Base-by-base conservation (phyloP, 2,329 filamentous ascomycete species). In the Orbilia javanica region DNA sequence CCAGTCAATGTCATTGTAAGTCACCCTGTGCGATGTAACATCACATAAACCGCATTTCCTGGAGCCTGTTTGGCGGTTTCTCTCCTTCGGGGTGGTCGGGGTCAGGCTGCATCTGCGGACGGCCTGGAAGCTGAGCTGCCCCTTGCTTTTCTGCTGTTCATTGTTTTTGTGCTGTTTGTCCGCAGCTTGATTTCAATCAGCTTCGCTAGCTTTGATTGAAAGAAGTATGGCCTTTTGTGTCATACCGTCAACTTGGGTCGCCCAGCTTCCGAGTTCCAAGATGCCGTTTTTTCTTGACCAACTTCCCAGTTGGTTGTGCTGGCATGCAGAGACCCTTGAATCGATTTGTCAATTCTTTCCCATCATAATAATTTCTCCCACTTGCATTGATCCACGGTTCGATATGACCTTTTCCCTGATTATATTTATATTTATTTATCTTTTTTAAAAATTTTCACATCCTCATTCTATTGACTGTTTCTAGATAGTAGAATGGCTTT, bases 401-500 rank as follows among this genome's bases (percentile, higher is more conserved):
- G 50, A 53, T 53, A 4, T 55, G 5, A 4, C 10, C 11, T 53
- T 34, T 15, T 22, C n/a, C n/a, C 7, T 53, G 25, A 31, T 55
- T 2, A 7, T 34, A 2, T 22, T 2, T 34, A 18, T 27, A 4
- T 18, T 55, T 22, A 18, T 20, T 63, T 44, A n/a, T 18, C 2
- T 31, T 63, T 29, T 22, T 25, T 57, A 10, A 34, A 3, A 25
- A n/a, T 48, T 65, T 48, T 25, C 8, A n/a, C 15, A 36, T 65
- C 25, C 44, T 63, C 48, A 27, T 20, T 48, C 15, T 18, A 22
- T 29, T 63, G 13, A 50, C 64, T 25, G 4, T 20, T 46, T 63
- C 31, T 53, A 75, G 71, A 65, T 65, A 39, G 36, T 50, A 63
- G 53, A 68, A 68, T 75, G 71, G 71, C 20, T 68, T 0, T 34